Percentiles rank a stretch among this genome's conserved stretches.
These are phyloP conservation scores for Penicillium decumbens DNA, from an alignment of 2,329 filamentous ascomycete genomes.

Conservation along the genomic window DNA sequence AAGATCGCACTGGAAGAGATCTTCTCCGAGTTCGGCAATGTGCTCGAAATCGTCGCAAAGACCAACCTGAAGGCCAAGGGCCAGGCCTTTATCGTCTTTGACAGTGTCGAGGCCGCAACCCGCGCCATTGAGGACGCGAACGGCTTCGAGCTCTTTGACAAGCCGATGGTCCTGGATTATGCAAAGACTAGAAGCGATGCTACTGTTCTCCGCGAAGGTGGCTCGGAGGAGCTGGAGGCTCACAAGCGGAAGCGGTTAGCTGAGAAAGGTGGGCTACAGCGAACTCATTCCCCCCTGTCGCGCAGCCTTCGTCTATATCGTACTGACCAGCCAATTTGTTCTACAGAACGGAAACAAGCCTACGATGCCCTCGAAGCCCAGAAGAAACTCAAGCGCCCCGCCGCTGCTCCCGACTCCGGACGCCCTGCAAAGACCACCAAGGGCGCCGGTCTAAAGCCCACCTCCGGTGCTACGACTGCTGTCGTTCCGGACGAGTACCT, in stretches of 20 bases:
- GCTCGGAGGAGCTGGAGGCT: conserved; percentile 73
- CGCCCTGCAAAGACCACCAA: conserved; percentile 67
- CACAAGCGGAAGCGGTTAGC: conserved; percentile 81
- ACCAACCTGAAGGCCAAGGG: conserved; percentile 88
- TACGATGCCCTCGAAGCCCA: conserved; percentile 73
- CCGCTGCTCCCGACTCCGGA: conserved; percentile 44
- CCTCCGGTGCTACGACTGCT: conserved; percentile 60
- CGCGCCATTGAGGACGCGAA: conserved; percentile 83
- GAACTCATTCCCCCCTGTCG: not conserved
- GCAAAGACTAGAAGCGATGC: conserved; percentile 83
- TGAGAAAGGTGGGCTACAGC: conserved; percentile 68
- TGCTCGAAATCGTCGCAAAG: conserved; percentile 82
- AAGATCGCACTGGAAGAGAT: conserved; percentile 68
- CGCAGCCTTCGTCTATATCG: not conserved
- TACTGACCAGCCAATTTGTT: conserved; percentile 4
- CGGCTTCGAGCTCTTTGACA: conserved; percentile 88
- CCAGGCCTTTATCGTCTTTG: conserved; percentile 92
- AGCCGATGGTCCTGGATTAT: conserved; percentile 78
- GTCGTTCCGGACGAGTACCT: conserved; percentile 96
- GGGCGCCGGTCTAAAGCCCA: conserved; percentile 71
- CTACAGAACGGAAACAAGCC: conserved; percentile 70
- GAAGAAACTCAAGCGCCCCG: conserved; percentile 66
- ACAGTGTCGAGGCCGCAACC: conserved; percentile 69
- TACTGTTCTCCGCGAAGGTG: conserved; percentile 70
- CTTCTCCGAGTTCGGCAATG: conserved; percentile 82